Evolutionary conservation across 164 flowering plant genomes (phyloP).

Genomic region (Vitis rupestris): DNA sequence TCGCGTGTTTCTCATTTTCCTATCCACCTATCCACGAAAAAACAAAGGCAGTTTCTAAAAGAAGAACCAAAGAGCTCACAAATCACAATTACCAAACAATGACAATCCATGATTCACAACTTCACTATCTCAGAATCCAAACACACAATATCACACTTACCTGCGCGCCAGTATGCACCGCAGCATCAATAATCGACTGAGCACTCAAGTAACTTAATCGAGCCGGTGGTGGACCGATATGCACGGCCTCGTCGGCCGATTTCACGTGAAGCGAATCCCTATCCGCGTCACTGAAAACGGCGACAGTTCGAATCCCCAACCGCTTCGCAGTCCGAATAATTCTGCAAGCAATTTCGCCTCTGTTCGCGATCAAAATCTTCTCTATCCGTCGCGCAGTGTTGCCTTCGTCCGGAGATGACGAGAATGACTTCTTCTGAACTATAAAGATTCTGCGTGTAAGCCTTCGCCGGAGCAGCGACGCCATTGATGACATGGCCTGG

Average conservation of each 20-base stretch:
- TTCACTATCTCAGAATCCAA: background rate
- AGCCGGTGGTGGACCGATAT: constrained; percentile 88
- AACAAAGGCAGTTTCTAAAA: no score
- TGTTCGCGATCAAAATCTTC: constrained; percentile 84
- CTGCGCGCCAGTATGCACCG: constrained; percentile 83
- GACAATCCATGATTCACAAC: no score
- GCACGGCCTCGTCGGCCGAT: constrained; percentile 85
- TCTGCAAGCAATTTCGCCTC: constrained; percentile 95
- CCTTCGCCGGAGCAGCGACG: constrained; percentile 37
- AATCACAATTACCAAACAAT: no score
- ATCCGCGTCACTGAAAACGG: constrained; percentile 94
- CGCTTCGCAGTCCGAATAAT: constrained; percentile 82
- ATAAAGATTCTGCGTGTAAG: constrained; percentile 3
- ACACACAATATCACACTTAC: constrained; percentile 23
- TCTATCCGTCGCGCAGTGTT: constrained; percentile 40
- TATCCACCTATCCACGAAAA: no score
- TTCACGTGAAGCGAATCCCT: constrained; percentile 73
- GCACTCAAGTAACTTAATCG: constrained; percentile 73
- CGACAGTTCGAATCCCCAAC: constrained; percentile 83
- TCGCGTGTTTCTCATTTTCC: no score
- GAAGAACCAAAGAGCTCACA: no score
- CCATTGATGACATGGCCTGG: constrained; percentile 34
- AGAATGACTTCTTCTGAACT: constrained; percentile 1
- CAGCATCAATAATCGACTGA: constrained; percentile 69
- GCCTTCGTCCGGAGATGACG: background rate